Conservation (phyloP, 805 yeast species). For the Ogataea polymorpha region DNA sequence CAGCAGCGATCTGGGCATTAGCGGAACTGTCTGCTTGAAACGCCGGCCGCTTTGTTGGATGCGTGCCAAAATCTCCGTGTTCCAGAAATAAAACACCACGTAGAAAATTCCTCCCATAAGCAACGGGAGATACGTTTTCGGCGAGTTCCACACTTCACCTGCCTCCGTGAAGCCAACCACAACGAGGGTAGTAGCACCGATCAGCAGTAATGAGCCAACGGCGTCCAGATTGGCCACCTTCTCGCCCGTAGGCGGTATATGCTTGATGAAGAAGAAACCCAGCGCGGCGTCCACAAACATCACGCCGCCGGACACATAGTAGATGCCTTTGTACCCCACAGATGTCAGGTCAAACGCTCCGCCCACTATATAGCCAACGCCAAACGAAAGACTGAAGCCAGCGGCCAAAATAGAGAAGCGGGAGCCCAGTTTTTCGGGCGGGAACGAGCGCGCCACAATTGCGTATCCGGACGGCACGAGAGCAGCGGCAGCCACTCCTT, state of each 20-base stretch:
- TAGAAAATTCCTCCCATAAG: constrained; percentile 37
- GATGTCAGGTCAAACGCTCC: constrained; percentile 39
- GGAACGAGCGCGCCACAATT: constrained; percentile 28
- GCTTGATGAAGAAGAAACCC: constrained; percentile 25
- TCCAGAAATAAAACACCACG: constrained; percentile 30
- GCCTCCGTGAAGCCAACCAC: constrained; percentile 46
- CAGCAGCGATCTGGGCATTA: constrained; percentile 22
- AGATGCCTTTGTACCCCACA: constrained; percentile 39
- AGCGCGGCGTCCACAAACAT: constrained; percentile 19
- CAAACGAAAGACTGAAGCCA: constrained; percentile 29
- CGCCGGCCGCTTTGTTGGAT: constrained; percentile 3
- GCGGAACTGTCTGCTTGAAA: constrained; percentile 2
- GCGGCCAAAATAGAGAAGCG: constrained; percentile 24
- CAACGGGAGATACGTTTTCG: constrained; percentile 40
- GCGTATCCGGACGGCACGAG: constrained; percentile 33
- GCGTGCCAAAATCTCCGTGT: constrained; percentile 19
- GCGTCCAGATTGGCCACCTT: constrained; percentile 34
- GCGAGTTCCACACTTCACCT: constrained; percentile 40
- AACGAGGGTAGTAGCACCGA: constrained; percentile 36
- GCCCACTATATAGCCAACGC: constrained; percentile 40
- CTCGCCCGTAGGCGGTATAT: constrained; percentile 28
- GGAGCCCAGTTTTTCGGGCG: constrained; percentile 26
- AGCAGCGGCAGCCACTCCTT: constrained; percentile 43
- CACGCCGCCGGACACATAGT: constrained; percentile 36
- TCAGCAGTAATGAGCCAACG: constrained; percentile 33